phyloP scores from a whole-genome alignment of 305 asterid genomes.

The Fraxinus xanthoxyloides region DNA sequence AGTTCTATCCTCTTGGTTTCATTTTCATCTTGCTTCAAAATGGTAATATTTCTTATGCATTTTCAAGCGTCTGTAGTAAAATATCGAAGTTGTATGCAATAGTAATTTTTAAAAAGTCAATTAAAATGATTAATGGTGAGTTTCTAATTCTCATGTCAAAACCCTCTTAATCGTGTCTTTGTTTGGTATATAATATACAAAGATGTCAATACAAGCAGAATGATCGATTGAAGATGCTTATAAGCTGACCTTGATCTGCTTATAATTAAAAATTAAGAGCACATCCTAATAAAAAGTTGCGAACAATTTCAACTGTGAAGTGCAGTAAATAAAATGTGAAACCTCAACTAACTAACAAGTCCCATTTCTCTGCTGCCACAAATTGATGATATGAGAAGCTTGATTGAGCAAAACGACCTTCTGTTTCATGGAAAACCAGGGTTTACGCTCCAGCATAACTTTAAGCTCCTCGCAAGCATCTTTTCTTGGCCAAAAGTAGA shows the following conservation, averaged over 20 bases:
- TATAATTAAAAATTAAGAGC: background rate
- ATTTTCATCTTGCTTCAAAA: background rate
- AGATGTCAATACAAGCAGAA: background rate
- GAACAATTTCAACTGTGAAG: background rate
- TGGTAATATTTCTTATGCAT: background rate
- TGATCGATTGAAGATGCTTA: background rate
- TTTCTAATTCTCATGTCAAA: no score
- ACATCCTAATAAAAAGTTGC: background rate
- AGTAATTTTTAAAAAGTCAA: no score
- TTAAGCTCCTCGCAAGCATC: conserved; percentile 59
- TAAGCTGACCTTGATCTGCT: background rate
- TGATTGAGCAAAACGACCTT: conserved; percentile 40
- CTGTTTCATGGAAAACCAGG: conserved; percentile 43
- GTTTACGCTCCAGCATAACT: conserved; percentile 38
- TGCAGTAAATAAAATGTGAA: background rate
- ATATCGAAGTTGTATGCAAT: no score
- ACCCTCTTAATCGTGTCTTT: no score
- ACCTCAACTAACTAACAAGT: background rate
- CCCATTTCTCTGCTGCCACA: conserved; percentile 43
- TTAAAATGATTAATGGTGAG: no score
- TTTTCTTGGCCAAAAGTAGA: conserved; percentile 54
- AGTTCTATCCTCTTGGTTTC: background rate
- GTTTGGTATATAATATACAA: no score
- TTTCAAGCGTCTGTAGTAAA: no score
- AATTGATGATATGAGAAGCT: conserved; percentile 49